phyloP scores from a whole-genome alignment of 805 yeast species.

The Saccharomycopsis malanga region DNA sequence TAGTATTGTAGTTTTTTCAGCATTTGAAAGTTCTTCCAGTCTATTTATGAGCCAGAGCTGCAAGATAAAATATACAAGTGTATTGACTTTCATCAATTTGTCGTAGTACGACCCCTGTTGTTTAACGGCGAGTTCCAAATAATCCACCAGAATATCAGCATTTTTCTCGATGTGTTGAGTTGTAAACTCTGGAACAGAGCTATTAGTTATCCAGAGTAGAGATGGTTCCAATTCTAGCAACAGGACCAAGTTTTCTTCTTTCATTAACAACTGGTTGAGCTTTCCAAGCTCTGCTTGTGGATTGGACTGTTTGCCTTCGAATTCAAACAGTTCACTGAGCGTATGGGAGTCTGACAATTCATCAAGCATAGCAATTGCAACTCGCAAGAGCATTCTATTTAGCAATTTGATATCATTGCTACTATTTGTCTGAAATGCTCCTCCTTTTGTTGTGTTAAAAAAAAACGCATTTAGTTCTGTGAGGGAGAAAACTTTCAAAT shows the following conservation, averaged over 20 bases:
- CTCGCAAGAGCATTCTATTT: neutral
- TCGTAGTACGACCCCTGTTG: conserved; percentile 1
- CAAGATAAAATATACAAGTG: conserved; percentile 1
- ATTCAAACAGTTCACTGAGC: neutral
- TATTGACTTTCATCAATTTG: conserved; percentile 1
- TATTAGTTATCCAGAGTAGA: neutral
- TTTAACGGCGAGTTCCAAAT: neutral
- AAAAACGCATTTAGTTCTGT: neutral
- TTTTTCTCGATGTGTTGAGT: neutral
- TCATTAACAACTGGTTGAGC: neutral
- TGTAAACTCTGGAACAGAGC: neutral
- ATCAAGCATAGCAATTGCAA: neutral
- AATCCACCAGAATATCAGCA: neutral
- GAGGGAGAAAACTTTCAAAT: conserved; percentile 1
- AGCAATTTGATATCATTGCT: neutral
- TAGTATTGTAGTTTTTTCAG: neutral
- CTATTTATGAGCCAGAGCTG: neutral
- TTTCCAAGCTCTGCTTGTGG: neutral
- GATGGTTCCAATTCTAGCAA: conserved; percentile 2
- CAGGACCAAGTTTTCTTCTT: neutral
- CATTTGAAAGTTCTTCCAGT: neutral
- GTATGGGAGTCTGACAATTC: neutral
- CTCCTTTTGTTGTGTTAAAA: neutral
- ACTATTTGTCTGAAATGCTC: no score
- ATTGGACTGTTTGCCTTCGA: neutral